Base-by-base conservation (phyloP, 202 grass and related monocot species). In the Dendrocalamus latiflorus region DNA sequence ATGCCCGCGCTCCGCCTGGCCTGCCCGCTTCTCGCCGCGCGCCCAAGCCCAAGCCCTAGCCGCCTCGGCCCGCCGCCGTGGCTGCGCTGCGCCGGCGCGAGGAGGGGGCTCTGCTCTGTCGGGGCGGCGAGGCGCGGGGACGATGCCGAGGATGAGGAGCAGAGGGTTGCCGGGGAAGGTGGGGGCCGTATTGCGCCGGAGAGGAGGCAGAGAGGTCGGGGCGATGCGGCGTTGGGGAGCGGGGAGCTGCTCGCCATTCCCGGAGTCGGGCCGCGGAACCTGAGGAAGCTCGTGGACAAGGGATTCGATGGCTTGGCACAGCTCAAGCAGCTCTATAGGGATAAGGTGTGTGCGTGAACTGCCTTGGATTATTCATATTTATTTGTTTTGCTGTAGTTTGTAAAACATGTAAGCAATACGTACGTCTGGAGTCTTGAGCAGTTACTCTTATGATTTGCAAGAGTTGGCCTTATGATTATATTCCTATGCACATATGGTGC, bases 211-310 rank as follows among this genome's bases (percentile, higher is more conserved):
- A 91, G 94, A 72, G 61, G 68, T 37, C 88, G 90, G 62, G 75
- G 21, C 62, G 86, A 89, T 50, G 85, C 76, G 37, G 78, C 80
- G 44, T 24, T 17, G 20, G 82, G 79, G 53, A 94, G 85, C 25
- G 54, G 93, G 50, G 91, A 91, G 84, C 81, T 97, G 42, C 83
- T 97, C 10, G 69, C 84, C 21, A 97, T 97, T 55, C 89, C 91
- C 4, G 86, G 88, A 13, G 89, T 97, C 57, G 93, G 93, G 26
- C 93, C 81, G 36, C 87, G 91, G 55, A 97, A 97, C 75, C 83
- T 91, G 74, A 87, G 86, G 78, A 97, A 97, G 80, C 85, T 93
- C 74, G 91, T 89, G 53, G 91, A 97, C 75, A 97, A 93, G 75
- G 93, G 93, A 21, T 93, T 93, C 71, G 80, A 93, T 33, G 88